phyloP scores from a whole-genome alignment of 2,329 filamentous ascomycete species.

The Graphilbum fragrans region DNA sequence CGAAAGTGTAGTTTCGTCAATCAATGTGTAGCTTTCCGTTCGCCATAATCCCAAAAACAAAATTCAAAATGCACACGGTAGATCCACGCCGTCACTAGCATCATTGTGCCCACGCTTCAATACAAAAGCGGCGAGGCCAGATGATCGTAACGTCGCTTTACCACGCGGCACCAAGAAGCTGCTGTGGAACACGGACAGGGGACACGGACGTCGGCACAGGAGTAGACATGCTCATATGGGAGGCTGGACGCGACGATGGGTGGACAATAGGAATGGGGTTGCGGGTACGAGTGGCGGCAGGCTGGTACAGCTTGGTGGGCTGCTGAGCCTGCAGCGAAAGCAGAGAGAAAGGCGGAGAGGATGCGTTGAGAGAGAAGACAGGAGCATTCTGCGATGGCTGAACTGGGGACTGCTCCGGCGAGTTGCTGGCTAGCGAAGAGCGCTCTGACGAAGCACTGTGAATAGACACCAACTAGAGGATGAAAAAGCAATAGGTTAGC shows the following conservation, averaged over 20 bases:
- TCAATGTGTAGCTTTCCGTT: too few relatives aligned
- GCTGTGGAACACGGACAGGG: constrained; percentile 45
- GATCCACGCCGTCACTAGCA: too few relatives aligned
- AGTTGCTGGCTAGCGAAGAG: constrained; percentile 88
- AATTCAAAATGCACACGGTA: too few relatives aligned
- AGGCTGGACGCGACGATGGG: constrained; percentile 46
- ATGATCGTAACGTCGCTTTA: constrained; percentile 21
- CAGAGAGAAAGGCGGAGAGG: constrained; percentile 54
- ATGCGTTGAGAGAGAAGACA: constrained; percentile 60
- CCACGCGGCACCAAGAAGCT: constrained; percentile 40
- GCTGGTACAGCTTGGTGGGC: constrained; percentile 73
- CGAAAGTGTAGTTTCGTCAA: too few relatives aligned
- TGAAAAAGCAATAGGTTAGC: neutral
- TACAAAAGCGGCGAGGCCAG: constrained; percentile 10
- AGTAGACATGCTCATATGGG: constrained; percentile 77
- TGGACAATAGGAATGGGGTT: constrained; percentile 98
- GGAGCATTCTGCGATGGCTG: constrained; percentile 71
- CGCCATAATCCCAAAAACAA: too few relatives aligned
- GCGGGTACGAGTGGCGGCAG: constrained; percentile 74
- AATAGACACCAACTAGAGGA: constrained; percentile 69
- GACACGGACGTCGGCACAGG: constrained; percentile 60
- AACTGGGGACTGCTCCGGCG: constrained; percentile 80
- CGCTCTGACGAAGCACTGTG: constrained; percentile 83
- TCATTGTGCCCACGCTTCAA: too few relatives aligned
- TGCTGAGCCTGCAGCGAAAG: constrained; percentile 55